phyloP scores from a whole-genome alignment of 805 yeast species.

The Candida tibetensis region DNA sequence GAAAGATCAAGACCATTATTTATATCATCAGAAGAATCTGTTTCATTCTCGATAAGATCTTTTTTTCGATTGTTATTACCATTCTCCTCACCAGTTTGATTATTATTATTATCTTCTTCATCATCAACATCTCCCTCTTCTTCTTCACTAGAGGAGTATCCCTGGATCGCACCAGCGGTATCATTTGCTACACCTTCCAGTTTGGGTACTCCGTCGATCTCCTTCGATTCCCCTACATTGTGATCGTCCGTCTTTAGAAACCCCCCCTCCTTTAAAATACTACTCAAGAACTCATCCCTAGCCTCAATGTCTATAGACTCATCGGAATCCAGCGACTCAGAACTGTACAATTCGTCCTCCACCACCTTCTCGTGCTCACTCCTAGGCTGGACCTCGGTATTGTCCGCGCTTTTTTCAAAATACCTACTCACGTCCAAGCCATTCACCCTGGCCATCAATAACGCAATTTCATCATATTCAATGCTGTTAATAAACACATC shows the following conservation, averaged over 20 bases:
- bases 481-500: constrained; percentile 18
- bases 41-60: not conserved
- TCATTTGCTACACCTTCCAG: constrained; percentile 1
- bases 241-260: constrained; percentile 8
- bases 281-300: constrained; percentile 12
- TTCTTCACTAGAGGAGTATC: constrained; percentile 27
- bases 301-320: constrained; percentile 11
- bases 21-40: constrained; percentile 1
- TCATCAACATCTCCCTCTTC: constrained; percentile 19
- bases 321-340: constrained; percentile 3
- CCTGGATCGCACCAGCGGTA: constrained; percentile 15
- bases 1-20: constrained; percentile 10
- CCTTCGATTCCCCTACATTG: not conserved
- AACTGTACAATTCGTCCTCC: not conserved
- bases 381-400: not conserved
- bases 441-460: constrained; percentile 23
- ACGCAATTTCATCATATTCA: constrained; percentile 28
- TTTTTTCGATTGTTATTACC: not conserved
- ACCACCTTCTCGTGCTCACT: not conserved
- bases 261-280: constrained; percentile 21
- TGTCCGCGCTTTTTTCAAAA: not conserved
- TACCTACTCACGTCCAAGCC: constrained; percentile 7
- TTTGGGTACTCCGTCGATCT: not conserved
- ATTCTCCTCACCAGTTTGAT: constrained; percentile 5
- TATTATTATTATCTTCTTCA: constrained; percentile 6